Evolutionary conservation across 2,329 filamentous ascomycete species (phyloP).

Genomic region (Apiospora saccharicola): DNA sequence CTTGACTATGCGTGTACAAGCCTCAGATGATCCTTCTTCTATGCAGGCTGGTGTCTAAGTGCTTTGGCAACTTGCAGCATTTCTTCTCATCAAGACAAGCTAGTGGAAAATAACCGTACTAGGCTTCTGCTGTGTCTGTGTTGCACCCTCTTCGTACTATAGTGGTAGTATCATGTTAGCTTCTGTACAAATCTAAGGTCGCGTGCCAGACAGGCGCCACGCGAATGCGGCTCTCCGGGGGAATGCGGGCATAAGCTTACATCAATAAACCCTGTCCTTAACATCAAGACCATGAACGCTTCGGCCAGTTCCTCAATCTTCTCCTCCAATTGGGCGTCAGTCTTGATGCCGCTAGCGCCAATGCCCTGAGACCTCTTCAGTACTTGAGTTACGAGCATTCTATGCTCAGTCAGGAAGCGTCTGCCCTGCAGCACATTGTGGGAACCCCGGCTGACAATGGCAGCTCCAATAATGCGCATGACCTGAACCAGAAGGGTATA

Average conservation of each 20-base stretch:
- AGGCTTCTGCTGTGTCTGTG: slow-evolving; percentile 13
- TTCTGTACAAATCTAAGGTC: slow-evolving; percentile 6
- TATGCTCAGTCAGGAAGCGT: slow-evolving; percentile 81
- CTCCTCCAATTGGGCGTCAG: slow-evolving; percentile 57
- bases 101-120: slow-evolving; percentile 17
- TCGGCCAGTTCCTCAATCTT: slow-evolving; percentile 81
- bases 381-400: slow-evolving; percentile 83
- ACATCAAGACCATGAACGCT: slow-evolving; percentile 83
- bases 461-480: slow-evolving; percentile 81
- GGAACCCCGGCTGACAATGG: slow-evolving; percentile 80
- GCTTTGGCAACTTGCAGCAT: neutral
- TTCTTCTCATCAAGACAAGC: neutral
- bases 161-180: neutral
- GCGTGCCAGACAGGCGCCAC: slow-evolving; percentile 2
- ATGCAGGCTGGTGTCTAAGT: neutral
- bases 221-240: slow-evolving; percentile 15
- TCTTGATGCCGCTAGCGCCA: slow-evolving; percentile 55
- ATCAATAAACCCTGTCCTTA: slow-evolving; percentile 74
- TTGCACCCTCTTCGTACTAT: slow-evolving; percentile 7
- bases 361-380: slow-evolving; percentile 90
- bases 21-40: neutral
- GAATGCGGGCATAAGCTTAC: slow-evolving; percentile 11
- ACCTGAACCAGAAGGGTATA: slow-evolving; percentile 84
- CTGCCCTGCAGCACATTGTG: slow-evolving; percentile 84
- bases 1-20: slow-evolving; percentile 13